phyloP scores from a whole-genome alignment of 306 rosid genomes.

The Astragalus glycyphyllos region DNA sequence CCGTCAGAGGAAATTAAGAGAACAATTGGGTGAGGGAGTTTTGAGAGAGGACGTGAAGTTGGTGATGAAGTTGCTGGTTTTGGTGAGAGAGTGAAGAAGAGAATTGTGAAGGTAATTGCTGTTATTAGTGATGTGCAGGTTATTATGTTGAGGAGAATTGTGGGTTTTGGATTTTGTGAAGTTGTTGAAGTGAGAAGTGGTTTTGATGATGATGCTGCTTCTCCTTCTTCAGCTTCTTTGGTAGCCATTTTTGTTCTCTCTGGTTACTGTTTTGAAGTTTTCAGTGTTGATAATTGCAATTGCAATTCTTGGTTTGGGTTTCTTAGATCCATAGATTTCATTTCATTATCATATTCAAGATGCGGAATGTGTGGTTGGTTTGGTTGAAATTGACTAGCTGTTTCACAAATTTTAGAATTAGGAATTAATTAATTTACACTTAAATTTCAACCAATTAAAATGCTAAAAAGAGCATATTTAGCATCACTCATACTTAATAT shows the following conservation, averaged over 20 bases:
- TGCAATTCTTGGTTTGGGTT: too few relatives aligned
- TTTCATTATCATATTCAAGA: too few relatives aligned
- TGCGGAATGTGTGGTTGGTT: too few relatives aligned
- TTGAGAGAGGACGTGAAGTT: slow-evolving; percentile 60
- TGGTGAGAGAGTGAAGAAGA: slow-evolving; percentile 45
- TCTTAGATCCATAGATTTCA: too few relatives aligned
- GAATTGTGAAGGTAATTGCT: slow-evolving; percentile 59
- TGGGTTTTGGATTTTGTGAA: slow-evolving; percentile 30
- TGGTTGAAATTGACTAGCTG: too few relatives aligned
- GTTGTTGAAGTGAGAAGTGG: slow-evolving; percentile 47
- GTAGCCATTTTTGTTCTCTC: not conserved
- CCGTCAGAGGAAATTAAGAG: slow-evolving; percentile 86
- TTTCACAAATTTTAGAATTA: too few relatives aligned
- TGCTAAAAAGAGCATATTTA: too few relatives aligned
- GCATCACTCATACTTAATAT: too few relatives aligned
- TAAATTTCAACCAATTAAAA: too few relatives aligned
- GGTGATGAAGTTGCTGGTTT: not conserved
- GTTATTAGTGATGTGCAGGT: slow-evolving; percentile 60
- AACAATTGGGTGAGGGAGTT: slow-evolving; percentile 65
- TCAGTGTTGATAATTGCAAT: too few relatives aligned
- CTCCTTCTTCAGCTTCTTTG: not conserved
- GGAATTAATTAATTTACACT: too few relatives aligned
- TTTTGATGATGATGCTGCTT: not conserved
- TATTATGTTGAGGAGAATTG: slow-evolving; percentile 51
- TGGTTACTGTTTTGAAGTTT: too few relatives aligned